Evolutionary conservation across 2,329 filamentous ascomycete species (phyloP).

Genomic region (Penicillium aurantiogriseum): DNA sequence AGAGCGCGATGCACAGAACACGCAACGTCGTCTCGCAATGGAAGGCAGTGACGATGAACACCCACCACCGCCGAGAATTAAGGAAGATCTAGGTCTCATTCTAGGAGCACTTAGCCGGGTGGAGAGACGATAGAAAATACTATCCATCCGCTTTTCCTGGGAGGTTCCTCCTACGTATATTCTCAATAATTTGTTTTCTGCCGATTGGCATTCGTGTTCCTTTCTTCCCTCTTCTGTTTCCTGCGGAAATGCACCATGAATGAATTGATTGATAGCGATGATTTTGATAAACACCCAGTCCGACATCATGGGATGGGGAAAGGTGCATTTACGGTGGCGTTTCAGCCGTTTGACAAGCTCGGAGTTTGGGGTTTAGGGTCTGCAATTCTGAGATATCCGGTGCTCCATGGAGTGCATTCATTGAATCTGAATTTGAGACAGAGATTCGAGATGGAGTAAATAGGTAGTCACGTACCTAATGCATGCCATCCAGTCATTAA

Average conservation of each 20-base stretch:
- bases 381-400: conserved; percentile 16
- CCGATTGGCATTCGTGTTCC: background rate
- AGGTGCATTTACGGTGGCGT: conserved; percentile 5
- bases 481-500: background rate
- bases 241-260: background rate
- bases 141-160: background rate
- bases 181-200: conserved; percentile 4
- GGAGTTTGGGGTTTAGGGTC: conserved; percentile 13
- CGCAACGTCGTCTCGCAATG: conserved; percentile 26
- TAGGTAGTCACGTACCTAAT: conserved; percentile 1
- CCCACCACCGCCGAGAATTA: conserved; percentile 18
- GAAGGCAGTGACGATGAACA: conserved; percentile 25
- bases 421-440: background rate
- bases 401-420: background rate
- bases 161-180: conserved; percentile 1
- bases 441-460: background rate
- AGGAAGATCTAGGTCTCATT: conserved; percentile 40
- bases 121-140: conserved; percentile 33
- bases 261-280: conserved; percentile 12
- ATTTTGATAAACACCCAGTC: conserved; percentile 12
- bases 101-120: conserved; percentile 43
- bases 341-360: conserved; percentile 20
- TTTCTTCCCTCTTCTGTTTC: background rate
- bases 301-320: background rate
- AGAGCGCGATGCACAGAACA: conserved; percentile 59